These are phyloP conservation scores for Ustilago tritici DNA, from an alignment of 1,284 basidiomycete species.

Conservation along the genomic window DNA sequence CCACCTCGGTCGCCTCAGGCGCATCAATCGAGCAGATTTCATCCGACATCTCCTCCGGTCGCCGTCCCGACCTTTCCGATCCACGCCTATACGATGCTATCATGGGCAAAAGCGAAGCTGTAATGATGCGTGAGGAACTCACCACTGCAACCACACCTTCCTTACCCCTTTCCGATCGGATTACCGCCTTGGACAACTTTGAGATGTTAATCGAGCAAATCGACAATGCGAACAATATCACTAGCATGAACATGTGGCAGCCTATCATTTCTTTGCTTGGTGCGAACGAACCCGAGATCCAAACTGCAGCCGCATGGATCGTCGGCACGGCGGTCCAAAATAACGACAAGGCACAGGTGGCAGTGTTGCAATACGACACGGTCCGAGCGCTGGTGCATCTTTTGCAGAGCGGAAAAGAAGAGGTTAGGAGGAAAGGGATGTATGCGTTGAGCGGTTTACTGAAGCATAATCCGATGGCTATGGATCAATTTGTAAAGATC, in stretches of 20 bases:
- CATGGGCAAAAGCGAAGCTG: constrained; percentile 68
- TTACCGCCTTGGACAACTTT: constrained; percentile 88
- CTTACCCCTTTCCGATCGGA: constrained; percentile 69
- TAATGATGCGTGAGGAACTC: constrained; percentile 69
- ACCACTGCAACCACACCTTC: constrained; percentile 54
- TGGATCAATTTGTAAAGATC: constrained; percentile 74
- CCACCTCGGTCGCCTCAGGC: constrained; percentile 14
- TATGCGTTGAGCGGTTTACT: constrained; percentile 87
- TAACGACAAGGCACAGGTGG: constrained; percentile 85
- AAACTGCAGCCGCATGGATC: constrained; percentile 86
- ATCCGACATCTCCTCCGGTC: constrained; percentile 57
- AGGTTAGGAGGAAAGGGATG: constrained; percentile 78
- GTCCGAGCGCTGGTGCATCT: constrained; percentile 73
- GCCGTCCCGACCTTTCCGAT: constrained; percentile 63
- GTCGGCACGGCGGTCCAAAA: constrained; percentile 95
- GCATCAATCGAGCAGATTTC: constrained; percentile 57
- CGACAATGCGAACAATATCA: constrained; percentile 94
- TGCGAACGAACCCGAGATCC: constrained; percentile 75
- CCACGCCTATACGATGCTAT: constrained; percentile 63
- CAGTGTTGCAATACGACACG: constrained; percentile 77
- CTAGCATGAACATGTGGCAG: constrained; percentile 86
- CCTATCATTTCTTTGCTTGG: constrained; percentile 80
- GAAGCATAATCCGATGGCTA: constrained; percentile 82
- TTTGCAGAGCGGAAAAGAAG: constrained; percentile 73
- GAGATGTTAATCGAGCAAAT: constrained; percentile 96